Evolutionary conservation across 257 asterid genomes (phyloP).

Genomic region (Asclepias syriaca): DNA sequence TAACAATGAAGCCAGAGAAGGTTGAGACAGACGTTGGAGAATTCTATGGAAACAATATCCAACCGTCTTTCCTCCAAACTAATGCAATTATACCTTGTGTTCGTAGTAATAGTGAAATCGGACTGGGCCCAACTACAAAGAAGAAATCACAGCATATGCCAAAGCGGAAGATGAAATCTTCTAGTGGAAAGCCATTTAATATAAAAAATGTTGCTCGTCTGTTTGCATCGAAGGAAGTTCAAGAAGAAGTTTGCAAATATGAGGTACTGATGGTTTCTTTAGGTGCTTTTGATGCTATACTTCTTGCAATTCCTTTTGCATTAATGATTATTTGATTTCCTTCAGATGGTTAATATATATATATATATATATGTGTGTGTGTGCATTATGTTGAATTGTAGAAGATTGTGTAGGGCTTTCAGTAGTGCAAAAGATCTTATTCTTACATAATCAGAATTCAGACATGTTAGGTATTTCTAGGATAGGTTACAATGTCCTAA

Average conservation of each 20-base stretch:
- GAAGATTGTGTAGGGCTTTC: neutral
- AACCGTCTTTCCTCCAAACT: constrained; percentile 38
- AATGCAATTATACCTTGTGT: constrained; percentile 53
- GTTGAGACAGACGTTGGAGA: constrained; percentile 32
- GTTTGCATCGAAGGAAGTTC: constrained; percentile 64
- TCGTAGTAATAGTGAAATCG: constrained; percentile 53
- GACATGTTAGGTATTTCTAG: too few species aligned
- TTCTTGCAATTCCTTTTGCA: neutral
- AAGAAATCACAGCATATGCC: constrained; percentile 45
- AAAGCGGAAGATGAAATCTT: constrained; percentile 40
- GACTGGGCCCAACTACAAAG: constrained; percentile 44
- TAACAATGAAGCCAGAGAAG: constrained; percentile 23
- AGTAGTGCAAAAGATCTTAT: neutral
- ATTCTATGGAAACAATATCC: constrained; percentile 26
- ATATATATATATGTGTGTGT: too few species aligned
- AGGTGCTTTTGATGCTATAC: neutral
- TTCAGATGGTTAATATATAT: neutral
- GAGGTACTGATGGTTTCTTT: constrained; percentile 45
- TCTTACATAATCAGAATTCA: too few species aligned
- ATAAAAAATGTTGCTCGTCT: constrained; percentile 51
- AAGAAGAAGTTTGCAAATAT: constrained; percentile 53
- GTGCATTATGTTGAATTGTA: neutral
- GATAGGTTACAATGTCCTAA: too few species aligned
- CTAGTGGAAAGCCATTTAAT: constrained; percentile 43
- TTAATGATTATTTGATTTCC: constrained; percentile 1